phyloP scores from a whole-genome alignment of 2,329 filamentous ascomycete species.

The Pseudophaeomoniella oleicola region DNA sequence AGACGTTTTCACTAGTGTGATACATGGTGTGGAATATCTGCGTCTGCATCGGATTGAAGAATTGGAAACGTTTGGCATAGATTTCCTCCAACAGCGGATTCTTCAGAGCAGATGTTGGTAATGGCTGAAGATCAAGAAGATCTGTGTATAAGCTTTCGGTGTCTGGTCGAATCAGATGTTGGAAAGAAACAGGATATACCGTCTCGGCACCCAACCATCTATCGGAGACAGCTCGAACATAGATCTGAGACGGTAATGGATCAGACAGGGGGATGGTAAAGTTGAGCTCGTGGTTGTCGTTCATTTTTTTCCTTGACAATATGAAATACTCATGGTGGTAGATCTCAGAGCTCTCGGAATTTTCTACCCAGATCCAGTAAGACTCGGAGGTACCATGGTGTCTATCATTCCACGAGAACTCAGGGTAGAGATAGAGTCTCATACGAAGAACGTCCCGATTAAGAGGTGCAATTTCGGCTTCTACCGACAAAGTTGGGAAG shows the following conservation, averaged over 20 bases:
- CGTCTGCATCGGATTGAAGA: constrained; percentile 98
- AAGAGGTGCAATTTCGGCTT: constrained; percentile 86
- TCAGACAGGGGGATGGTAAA: constrained; percentile 94
- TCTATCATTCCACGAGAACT: constrained; percentile 89
- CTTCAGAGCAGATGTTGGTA: constrained; percentile 75
- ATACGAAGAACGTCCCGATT: constrained; percentile 93
- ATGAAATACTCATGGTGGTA: constrained; percentile 98
- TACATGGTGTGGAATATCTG: constrained; percentile 97
- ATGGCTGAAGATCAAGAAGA: constrained; percentile 75
- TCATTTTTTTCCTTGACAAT: constrained; percentile 71
- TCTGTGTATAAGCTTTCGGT: constrained; percentile 97
- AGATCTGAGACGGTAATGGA: constrained; percentile 87
- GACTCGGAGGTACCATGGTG: constrained; percentile 90
- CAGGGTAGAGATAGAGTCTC: constrained; percentile 68
- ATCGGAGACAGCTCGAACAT: constrained; percentile 86
- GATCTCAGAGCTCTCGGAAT: constrained; percentile 92
- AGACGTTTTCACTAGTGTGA: constrained; percentile 78
- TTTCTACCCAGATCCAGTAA: constrained; percentile 98
- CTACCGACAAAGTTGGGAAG: constrained; percentile 81
- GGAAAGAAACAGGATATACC: constrained; percentile 87
- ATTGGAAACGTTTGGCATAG: constrained; percentile 79
- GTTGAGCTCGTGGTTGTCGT: constrained; percentile 94
- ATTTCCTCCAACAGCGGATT: constrained; percentile 78
- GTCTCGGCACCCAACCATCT: constrained; percentile 95
- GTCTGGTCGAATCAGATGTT: constrained; percentile 92